phyloP scores from a whole-genome alignment of 441 rosid species.

The Arabidopsis hybrid region DNA sequence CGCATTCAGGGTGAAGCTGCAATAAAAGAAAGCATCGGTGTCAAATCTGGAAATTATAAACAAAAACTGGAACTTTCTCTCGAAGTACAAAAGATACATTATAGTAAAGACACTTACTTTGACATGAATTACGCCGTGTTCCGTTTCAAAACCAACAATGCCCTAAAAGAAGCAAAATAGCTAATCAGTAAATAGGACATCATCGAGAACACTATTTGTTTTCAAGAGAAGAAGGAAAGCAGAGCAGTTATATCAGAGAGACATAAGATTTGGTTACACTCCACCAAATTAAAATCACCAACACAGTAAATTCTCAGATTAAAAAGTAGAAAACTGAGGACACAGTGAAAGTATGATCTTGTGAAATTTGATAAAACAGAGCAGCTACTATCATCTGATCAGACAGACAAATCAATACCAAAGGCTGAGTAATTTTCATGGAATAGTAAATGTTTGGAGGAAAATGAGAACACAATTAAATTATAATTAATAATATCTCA shows the following conservation, averaged over 20 bases:
- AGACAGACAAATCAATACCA: constrained; percentile 2
- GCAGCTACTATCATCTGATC: constrained; percentile 7
- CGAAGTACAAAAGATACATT: not conserved
- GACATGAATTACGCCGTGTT: constrained; percentile 78
- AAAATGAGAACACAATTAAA: not conserved
- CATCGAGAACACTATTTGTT: not conserved
- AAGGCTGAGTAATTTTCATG: not conserved
- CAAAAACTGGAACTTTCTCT: constrained; percentile 5
- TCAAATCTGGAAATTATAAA: constrained; percentile 9
- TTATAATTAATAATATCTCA: not conserved
- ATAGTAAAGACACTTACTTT: constrained; percentile 60
- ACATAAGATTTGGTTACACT: not conserved
- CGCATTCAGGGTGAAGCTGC: constrained; percentile 96
- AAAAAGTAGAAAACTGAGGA: not conserved
- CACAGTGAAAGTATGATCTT: not conserved
- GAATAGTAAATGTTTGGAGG: not conserved
- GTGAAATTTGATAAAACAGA: constrained; percentile 6
- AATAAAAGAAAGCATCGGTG: constrained; percentile 24
- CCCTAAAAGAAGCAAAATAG: constrained; percentile 59
- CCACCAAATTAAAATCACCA: not conserved
- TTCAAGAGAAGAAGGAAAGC: not conserved
- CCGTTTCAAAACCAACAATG: constrained; percentile 83
- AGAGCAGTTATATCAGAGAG: constrained; percentile 10
- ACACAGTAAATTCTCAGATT: not conserved
- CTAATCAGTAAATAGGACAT: constrained; percentile 15